Base-by-base conservation (phyloP, 2,329 filamentous ascomycete species). In the Diaporthe capsici region DNA sequence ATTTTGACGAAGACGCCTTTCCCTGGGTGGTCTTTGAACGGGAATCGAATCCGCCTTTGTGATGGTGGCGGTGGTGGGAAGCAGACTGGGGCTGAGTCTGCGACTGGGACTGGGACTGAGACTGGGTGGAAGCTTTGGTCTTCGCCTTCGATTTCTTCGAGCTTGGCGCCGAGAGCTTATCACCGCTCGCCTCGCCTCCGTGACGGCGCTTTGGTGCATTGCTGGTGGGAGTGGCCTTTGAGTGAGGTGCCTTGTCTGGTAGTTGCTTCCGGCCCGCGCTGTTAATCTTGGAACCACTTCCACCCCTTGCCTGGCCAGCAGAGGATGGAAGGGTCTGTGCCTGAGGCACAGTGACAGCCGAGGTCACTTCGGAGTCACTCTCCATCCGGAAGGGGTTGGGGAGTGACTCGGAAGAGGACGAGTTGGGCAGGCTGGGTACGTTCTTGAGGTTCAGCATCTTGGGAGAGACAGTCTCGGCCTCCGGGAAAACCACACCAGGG, bases 201-300 rank as follows among this genome's bases (percentile, higher is more conserved):
- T 70, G 65, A 4, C 65, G 58, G 17, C 58, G 58, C 58, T 73
- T 73, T 22, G 71, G n/a, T 22, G 31, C 72, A 20, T 37, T 39
- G 72, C 49, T 51, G 28, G 28, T 20, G 20, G 10, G 4, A 8
- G 1, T 49, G 37, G 31, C 12, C 34, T 47, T 61, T 2, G 39
- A 7, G 5, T 22, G 31, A 9, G 73, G 73, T 13, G 73, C 73
- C 73, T 71, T 72, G 57, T 75, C 73, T 4, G 73, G 73, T 44
- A 75, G n/a, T 31, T 72, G 65, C 51, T 74, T 74, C 1, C 72
- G 72, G n/a, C 58, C 34, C 3, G 25, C 25, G 1, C 37, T n/a
- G 20, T 55, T 73, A 0, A 15, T 9, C 47, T 47, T 65, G 8
- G 25, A 13, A 17, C 10, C 28, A 1, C 20, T 2, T 6, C 25